Conservation (phyloP, 2,329 filamentous ascomycete species). For the Botrytis sinoallii region DNA sequence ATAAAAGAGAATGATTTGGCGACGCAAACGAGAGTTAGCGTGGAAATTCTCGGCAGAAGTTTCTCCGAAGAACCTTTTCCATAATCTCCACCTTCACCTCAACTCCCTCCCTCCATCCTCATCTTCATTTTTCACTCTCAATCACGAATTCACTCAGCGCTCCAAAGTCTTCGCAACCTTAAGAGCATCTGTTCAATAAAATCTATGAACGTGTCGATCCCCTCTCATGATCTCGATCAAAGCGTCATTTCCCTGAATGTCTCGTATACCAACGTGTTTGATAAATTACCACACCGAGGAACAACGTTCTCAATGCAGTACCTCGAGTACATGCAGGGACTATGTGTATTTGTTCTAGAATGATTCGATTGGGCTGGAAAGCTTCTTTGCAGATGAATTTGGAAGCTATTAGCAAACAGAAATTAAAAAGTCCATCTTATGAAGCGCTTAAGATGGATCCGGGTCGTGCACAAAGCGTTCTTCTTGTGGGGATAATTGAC, state of each 20-base stretch:
- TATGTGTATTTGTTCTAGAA: slow-evolving; percentile 3
- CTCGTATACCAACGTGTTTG: slow-evolving; percentile 7
- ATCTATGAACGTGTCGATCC: not conserved
- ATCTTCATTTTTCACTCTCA: not conserved
- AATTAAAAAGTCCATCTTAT: not conserved
- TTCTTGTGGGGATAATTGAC: slow-evolving; percentile 2
- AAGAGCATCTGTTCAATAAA: not conserved
- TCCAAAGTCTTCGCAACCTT: not conserved
- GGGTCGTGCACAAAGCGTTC: not conserved
- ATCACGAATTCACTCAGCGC: not conserved
- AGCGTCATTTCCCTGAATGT: not conserved
- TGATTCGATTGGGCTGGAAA: slow-evolving; percentile 6
- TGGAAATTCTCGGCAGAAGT: not conserved
- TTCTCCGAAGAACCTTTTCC: not conserved
- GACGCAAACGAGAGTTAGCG: slow-evolving; percentile 6
- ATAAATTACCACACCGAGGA: not conserved
- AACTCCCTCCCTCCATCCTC: not conserved
- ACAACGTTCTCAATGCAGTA: not conserved
- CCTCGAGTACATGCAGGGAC: not conserved
- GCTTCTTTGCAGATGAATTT: slow-evolving; percentile 7
- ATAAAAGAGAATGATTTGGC: not conserved
- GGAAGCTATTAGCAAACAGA: slow-evolving; percentile 5
- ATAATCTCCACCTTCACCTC: not conserved
- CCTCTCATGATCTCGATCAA: not conserved
- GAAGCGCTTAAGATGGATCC: slow-evolving; percentile 2